Percentiles rank a stretch among this genome's conserved stretches.
These are phyloP conservation scores for Metschnikowia cubensis DNA, from an alignment of 805 yeast genomes.

Conservation along the genomic window DNA sequence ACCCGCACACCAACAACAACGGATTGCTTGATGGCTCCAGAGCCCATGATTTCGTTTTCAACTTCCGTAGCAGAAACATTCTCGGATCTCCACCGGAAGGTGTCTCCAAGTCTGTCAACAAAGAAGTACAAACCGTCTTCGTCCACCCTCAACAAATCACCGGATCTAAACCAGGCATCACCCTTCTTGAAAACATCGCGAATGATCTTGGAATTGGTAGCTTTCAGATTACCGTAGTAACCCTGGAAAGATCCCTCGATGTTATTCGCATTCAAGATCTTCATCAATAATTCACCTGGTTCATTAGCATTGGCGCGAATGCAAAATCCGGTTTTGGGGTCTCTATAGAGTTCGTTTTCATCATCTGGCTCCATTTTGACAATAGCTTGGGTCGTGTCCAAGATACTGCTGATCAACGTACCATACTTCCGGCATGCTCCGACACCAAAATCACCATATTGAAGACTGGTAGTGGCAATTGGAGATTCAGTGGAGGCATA, in stretches of 20 bases:
- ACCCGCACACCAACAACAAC: constrained; percentile 87
- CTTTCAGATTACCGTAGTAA: constrained; percentile 73
- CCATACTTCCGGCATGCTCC: constrained; percentile 90
- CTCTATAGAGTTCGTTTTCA: constrained; percentile 65
- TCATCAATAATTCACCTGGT: constrained; percentile 87
- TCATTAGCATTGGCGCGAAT: constrained; percentile 51
- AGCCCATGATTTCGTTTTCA: constrained; percentile 63
- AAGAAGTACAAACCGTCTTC: constrained; percentile 68
- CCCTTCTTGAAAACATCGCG: constrained; percentile 75
- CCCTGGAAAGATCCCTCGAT: constrained; percentile 85
- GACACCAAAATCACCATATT: constrained; percentile 71
- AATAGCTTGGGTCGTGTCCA: constrained; percentile 53
- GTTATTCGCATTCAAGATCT: constrained; percentile 57
- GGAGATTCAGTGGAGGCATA: constrained; percentile 95
- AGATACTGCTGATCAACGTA: constrained; percentile 46
- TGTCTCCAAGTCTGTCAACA: constrained; percentile 91
- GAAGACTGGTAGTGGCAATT: constrained; percentile 77
- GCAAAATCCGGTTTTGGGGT: constrained; percentile 61
- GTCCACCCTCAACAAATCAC: constrained; percentile 75
- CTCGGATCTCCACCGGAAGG: constrained; percentile 95
- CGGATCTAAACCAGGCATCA: constrained; percentile 88
- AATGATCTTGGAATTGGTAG: constrained; percentile 72
- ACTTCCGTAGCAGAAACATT: constrained; percentile 93
- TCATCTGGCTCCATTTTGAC: constrained; percentile 81
- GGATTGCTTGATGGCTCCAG: constrained; percentile 51